Evolutionary conservation across 306 rosid genomes (phyloP).

Genomic region (Astragalus glycyphyllos): DNA sequence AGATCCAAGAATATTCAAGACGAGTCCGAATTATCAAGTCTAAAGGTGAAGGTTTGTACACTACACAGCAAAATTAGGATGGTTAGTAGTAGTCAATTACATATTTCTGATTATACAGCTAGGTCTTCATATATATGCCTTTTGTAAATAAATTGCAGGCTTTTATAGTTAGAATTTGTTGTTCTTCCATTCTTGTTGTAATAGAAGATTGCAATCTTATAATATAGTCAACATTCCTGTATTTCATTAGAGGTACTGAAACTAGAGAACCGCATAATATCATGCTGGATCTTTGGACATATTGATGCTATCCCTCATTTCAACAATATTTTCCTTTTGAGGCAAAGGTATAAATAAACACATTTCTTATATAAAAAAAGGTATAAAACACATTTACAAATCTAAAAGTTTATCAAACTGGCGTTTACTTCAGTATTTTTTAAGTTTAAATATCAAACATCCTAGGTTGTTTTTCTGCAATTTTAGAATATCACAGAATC

Average conservation of each 20-base stretch:
- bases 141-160: slow-evolving; percentile 41
- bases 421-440: background rate
- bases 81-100: slow-evolving; percentile 21
- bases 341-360: background rate
- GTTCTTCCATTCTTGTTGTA: slow-evolving; percentile 22
- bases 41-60: slow-evolving; percentile 40
- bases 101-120: slow-evolving; percentile 8
- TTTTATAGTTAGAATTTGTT: slow-evolving; percentile 30
- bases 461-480: background rate
- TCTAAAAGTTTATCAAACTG: background rate
- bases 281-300: no score
- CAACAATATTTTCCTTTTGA: background rate
- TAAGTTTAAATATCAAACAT: background rate
- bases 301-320: no score
- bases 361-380: no score
- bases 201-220: background rate
- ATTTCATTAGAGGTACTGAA: background rate
- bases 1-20: slow-evolving; percentile 79
- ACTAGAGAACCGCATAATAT: background rate
- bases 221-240: no score
- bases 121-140: slow-evolving; percentile 16
- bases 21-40: slow-evolving; percentile 57
- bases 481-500: background rate
- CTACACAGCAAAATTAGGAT: slow-evolving; percentile 31
- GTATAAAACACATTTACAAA: background rate